Base-by-base conservation (phyloP, 148 eudicot species). In the Euryodendron excelsum region DNA sequence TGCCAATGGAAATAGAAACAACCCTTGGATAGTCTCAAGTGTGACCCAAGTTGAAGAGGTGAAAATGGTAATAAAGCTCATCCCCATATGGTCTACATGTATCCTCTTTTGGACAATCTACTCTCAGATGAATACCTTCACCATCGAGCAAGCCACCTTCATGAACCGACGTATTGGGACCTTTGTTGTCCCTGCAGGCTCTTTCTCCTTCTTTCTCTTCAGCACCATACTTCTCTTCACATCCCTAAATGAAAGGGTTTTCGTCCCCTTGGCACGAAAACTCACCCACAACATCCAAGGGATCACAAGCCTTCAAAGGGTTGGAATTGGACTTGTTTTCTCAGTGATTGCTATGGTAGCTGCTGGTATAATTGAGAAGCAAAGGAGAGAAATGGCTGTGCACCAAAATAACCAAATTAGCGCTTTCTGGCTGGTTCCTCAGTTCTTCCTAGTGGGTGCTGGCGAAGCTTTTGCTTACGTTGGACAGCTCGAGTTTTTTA, bases 91-190 rank as follows among this genome's bases (percentile, higher is more conserved):
- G 99, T 88, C 97, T 8, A 96, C 99, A 12, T 91, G 89, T 39
- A 96, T 96, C 74, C 89, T 93, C 66, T 96, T 96, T 74, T 96
- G 99, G 99, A 96, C 99, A 62, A 87, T 90, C 47, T 96, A 96
- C 90, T 96, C 99, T 27, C 97, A 96, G 76, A 96, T 96, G 99
- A 96, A 92, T 50, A 96, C 99, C 61, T 96, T 96, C 94, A 93
- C 94, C 60, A 86, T 93, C n/a, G 98, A 93, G 77, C 99, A 96
- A 88, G 99, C 98, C 59, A 93, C 97, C 33, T 89, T 89, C 88
- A 96, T 96, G 99, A 69, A 96, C 84, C 84, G 99, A 61, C 82
- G 78, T 12, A 3, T 93, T 11, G 94, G 92, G 14, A 87, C 88
- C 78, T 93, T 93, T 53, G 78, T 37, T 20, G 80, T 96, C 77